Evolutionary conservation across 768 basidiomycete species (phyloP), one percentile per base, ranked within the genome.

Genomic region (Pleurotus ostreatus): DNA sequence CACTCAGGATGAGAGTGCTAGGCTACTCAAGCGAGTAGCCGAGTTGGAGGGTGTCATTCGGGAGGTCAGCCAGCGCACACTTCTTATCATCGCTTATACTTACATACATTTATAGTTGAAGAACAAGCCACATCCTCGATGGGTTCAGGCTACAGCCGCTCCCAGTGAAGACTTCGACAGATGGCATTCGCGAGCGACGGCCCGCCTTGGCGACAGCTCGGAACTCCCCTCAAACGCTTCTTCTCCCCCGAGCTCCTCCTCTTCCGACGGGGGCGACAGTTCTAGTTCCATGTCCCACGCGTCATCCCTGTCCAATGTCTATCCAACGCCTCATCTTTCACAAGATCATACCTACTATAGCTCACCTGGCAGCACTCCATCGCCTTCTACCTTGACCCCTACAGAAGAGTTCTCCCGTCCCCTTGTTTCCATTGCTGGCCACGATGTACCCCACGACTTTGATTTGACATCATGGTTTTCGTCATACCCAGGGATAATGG

Each of bases 11-110:
- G 89, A 92, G 65, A 77, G 77, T 44, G 77, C 82, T 34, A 78
- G 84, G 38, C 75, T 92, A 18, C 78, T 88, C 53, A 82, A 83
- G 58, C 82, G 90, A 46, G 86, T 92, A 20, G 89, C 89, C 23
- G 90, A 93, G 63, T 78, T 93, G 0, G 90, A 93, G 68, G 85
- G 87, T 49, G 88, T 92, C 38, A 86, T 92, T 59, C 82, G 90
- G n/a, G 88, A 88, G 76, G 86, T 85, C 63, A 56, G 68, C 64
- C 18, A 70, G 62, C 71, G 66, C 52, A 74, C 72, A 58, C 70
- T 73, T 51, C 72, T 62, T 44, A 46, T 52, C 58, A 25, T 49
- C 20, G 38, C 41, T 57, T 7, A 46, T 40, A 40, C 45, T 22
- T 46, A 20, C 8, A 18, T 11, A 37, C 12, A 20, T 18, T 34